Percentiles rank a stretch among this genome's conserved stretches.
phyloP scores from a whole-genome alignment of 1,284 basidiomycete genomes.

The Marasmius oreades region DNA sequence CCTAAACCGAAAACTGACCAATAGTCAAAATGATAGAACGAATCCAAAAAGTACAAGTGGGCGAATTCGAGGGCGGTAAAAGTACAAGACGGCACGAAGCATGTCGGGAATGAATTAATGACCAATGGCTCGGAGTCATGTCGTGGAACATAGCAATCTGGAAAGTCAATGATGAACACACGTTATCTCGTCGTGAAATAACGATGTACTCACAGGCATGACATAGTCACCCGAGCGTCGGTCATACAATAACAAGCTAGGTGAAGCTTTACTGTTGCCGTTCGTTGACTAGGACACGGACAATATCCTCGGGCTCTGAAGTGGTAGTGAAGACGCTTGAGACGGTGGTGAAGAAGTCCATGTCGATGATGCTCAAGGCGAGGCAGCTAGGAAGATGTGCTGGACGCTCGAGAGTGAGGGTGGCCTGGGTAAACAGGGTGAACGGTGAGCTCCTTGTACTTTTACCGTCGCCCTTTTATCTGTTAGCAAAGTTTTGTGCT shows the following conservation, averaged over 20 bases:
- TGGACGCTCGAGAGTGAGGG: neutral
- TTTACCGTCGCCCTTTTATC: neutral
- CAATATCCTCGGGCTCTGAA: neutral
- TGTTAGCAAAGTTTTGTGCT: neutral
- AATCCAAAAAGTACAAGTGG: neutral
- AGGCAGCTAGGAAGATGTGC: too few relatives aligned
- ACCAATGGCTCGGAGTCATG: neutral
- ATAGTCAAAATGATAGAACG: neutral
- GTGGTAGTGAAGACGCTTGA: neutral
- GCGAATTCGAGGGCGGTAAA: neutral
- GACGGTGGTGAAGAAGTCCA: conserved; percentile 4
- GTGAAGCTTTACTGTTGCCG: neutral
- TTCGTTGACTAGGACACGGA: neutral
- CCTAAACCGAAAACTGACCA: neutral
- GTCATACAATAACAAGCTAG: neutral
- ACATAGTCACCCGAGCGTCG: neutral
- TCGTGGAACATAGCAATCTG: neutral
- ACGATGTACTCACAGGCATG: neutral
- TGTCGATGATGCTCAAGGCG: neutral
- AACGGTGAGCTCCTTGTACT: neutral
- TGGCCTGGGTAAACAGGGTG: neutral
- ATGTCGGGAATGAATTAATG: neutral
- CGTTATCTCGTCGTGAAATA: neutral
- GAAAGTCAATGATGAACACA: neutral
- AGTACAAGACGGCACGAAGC: neutral